These are phyloP conservation scores for Hippophae tibetana DNA, from an alignment of 306 rosid species.

Conservation along the genomic window DNA sequence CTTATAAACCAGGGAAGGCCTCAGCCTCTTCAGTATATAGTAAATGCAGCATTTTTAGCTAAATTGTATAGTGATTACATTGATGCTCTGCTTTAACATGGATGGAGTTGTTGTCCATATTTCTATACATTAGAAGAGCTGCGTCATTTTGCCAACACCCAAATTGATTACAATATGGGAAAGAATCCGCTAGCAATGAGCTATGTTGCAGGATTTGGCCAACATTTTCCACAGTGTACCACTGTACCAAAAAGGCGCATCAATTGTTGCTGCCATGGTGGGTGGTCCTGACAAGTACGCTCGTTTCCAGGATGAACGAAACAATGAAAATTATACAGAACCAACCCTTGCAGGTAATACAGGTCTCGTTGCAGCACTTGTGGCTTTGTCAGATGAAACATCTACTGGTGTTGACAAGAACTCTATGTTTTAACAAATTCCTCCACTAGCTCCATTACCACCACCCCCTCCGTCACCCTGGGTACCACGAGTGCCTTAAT, in stretches of 20 bases:
- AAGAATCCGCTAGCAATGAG: slow-evolving; percentile 10
- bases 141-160: slow-evolving; percentile 3
- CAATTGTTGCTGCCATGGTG: slow-evolving; percentile 20
- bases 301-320: slow-evolving; percentile 10
- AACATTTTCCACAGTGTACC: slow-evolving; percentile 16
- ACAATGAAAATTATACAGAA: slow-evolving; percentile 14
- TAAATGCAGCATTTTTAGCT: slow-evolving; percentile 11
- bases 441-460: neutral
- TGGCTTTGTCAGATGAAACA: slow-evolving; percentile 8
- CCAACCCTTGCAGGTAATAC: slow-evolving; percentile 17
- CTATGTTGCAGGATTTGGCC: slow-evolving; percentile 14
- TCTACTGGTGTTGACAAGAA: slow-evolving; percentile 5
- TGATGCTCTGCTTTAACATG: neutral
- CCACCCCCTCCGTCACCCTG: slow-evolving; percentile 10
- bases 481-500: neutral
- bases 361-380: slow-evolving; percentile 24
- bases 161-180: slow-evolving; percentile 15
- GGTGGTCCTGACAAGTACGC: slow-evolving; percentile 12
- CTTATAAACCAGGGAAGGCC: slow-evolving; percentile 25
- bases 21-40: slow-evolving; percentile 51
- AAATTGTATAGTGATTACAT: slow-evolving; percentile 10
- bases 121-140: neutral
- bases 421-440: slow-evolving; percentile 8
- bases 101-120: slow-evolving; percentile 10
- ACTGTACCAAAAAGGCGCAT: slow-evolving; percentile 17